Evolutionary conservation across 768 basidiomycete genomes (phyloP), one percentile per base, ranked within the genome.

Genomic region (Psilocybe subaeruginosa): DNA sequence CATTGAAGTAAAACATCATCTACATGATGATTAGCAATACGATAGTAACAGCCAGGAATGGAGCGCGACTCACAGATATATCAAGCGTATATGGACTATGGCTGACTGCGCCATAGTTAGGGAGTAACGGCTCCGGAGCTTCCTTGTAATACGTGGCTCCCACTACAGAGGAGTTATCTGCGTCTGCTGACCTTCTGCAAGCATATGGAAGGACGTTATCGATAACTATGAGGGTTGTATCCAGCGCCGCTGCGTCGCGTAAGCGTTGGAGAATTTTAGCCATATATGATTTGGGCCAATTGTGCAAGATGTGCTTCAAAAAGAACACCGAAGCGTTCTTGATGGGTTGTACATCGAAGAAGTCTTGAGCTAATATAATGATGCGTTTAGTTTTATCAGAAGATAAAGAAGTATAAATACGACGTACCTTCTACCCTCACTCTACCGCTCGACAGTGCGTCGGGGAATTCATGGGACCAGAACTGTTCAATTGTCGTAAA

Each of bases 241-340:
- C 35, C 8, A n/a, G 47, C 19, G 49, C 6, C 7, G 57, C 57
- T 6, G 57, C 48, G 6, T 49, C 57, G 23, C 57, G 57, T 16
- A 58, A 39, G 8, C 35, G 30, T 16, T 31, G 47, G 8, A 58
- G 45, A 43, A 58, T 58, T 17, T 51, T 58, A 17, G 48, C 37
- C 31, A 50, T 39, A 41, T 58, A 51, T 4, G 35, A 17, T 11
- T 48, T 39, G 8, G 57, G 49, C 29, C 33, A 58, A 35, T 37
- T 50, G 37, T 58, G 57, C 7, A 58, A 37, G n/a, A 58, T 29
- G 19, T 58, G 47, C 35, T 58, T 58, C 31, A 58, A 12, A 11
- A 58, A n/a, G 48, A 58, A 58, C 8, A 58, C 39, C 17, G 57
- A 58, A 8, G 37, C 48, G 37, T 39, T 29, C n/a, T n/a, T 39